A percentile compares a stretch with the other conserved stretches of the same genome.
Conservation (phyloP, 2,329 filamentous ascomycete species). For the Trichophyton schoenleinii region DNA sequence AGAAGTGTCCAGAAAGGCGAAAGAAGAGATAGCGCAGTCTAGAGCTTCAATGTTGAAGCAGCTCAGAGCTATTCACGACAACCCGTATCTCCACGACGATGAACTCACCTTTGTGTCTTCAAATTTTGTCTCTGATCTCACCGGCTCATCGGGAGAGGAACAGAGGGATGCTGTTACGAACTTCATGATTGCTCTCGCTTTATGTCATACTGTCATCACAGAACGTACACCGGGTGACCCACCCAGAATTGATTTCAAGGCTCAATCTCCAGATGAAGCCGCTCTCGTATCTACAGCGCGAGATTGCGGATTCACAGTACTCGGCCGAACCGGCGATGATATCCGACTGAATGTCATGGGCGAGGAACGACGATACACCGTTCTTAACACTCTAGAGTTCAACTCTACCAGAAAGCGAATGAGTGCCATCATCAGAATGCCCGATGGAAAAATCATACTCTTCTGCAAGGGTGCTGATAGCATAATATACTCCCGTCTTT, state of each 20-base stretch:
- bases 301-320: constrained; percentile 87
- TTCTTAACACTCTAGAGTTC: constrained; percentile 93
- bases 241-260: constrained; percentile 87
- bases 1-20: constrained; percentile 59
- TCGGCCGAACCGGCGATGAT: constrained; percentile 66
- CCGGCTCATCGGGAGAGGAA: constrained; percentile 60
- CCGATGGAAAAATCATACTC: constrained; percentile 72
- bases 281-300: constrained; percentile 87
- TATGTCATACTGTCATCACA: constrained; percentile 95
- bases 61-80: constrained; percentile 68
- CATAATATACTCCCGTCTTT: constrained; percentile 86
- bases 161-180: constrained; percentile 69
- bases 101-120: constrained; percentile 86
- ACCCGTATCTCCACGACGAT: constrained; percentile 82
- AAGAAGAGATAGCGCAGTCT: constrained; percentile 65
- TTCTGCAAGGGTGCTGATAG: constrained; percentile 98
- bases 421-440: constrained; percentile 94
- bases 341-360: constrained; percentile 80
- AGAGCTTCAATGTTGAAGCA: constrained; percentile 58
- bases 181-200: constrained; percentile 80
- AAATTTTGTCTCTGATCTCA: constrained; percentile 72
- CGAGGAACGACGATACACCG: constrained; percentile 67
- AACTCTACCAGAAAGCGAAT: constrained; percentile 94
- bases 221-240: constrained; percentile 82
- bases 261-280: constrained; percentile 92